Evolutionary conservation across 495 filamentous ascomycete species (phyloP).

Genomic region (Podospora tetraspora): DNA sequence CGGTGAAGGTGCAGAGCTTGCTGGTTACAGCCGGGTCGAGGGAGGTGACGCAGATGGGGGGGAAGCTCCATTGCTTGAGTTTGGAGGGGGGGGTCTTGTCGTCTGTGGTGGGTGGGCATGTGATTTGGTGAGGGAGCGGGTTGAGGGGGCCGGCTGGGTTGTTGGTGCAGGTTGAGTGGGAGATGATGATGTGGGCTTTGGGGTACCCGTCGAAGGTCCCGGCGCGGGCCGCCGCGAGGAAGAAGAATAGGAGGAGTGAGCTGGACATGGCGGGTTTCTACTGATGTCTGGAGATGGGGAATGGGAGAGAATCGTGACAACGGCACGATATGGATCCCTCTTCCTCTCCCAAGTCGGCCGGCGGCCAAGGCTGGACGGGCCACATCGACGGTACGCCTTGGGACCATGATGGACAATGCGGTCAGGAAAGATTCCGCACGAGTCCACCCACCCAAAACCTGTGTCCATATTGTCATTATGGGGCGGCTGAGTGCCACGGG

Average conservation of each 20-base stretch:
- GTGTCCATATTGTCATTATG: background rate
- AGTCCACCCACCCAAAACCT: background rate
- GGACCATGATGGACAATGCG: background rate
- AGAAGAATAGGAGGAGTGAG: background rate
- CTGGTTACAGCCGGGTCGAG: slow-evolving; percentile 9
- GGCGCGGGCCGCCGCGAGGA: background rate
- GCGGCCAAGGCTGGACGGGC: background rate
- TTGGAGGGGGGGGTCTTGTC: slow-evolving; percentile 19
- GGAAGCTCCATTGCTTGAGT: slow-evolving; percentile 25
- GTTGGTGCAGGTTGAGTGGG: background rate
- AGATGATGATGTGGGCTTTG: background rate
- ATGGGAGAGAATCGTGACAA: background rate
- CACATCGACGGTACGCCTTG: background rate
- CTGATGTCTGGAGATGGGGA: background rate
- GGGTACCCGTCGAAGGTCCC: background rate
- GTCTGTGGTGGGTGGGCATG: slow-evolving; percentile 24
- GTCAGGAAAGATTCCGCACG: background rate
- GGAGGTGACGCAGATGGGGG: slow-evolving; percentile 21
- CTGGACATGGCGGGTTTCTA: background rate
- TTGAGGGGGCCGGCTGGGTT: slow-evolving; percentile 23
- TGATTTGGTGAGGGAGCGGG: background rate
- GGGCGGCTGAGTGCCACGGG: background rate
- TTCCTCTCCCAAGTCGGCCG: background rate
- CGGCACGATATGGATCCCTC: background rate
- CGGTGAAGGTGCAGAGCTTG: slow-evolving; percentile 30